phyloP scores from a whole-genome alignment of 139 green algal species.

The Micromonas pusilla region DNA sequence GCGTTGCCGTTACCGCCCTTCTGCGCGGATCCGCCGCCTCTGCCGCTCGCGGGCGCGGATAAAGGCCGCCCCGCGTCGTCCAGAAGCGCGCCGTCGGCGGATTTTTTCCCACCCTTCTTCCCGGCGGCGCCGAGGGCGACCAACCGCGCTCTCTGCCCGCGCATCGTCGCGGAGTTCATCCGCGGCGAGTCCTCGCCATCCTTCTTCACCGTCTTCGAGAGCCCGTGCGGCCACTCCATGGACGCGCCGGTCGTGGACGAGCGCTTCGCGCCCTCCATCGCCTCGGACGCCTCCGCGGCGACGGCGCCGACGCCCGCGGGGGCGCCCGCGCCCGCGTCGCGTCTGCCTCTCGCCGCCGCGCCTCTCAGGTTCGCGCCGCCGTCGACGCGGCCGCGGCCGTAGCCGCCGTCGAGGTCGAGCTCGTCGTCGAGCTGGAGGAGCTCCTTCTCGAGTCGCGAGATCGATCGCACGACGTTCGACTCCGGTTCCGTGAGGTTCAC shows the following conservation, averaged over 20 bases:
- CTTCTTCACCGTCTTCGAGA: slow-evolving; percentile 10
- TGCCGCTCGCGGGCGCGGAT: background rate
- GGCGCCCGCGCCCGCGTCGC: background rate
- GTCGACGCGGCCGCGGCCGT: background rate
- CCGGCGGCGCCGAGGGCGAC: background rate
- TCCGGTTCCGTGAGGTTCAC: background rate
- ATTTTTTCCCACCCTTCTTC: background rate
- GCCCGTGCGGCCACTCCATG: background rate
- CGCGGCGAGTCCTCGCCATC: slow-evolving; percentile 1
- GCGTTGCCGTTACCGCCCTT: background rate
- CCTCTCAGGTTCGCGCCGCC: background rate
- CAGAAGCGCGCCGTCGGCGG: background rate
- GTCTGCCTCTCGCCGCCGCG: background rate
- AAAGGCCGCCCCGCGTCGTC: background rate
- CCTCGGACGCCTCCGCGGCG: background rate
- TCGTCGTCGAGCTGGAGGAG: slow-evolving; percentile 1
- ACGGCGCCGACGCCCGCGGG: background rate
- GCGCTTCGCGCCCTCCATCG: background rate
- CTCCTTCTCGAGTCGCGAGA: background rate
- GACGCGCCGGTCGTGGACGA: background rate
- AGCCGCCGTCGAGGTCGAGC: background rate
- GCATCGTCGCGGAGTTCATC: background rate
- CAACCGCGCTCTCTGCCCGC: background rate
- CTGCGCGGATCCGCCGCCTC: background rate
- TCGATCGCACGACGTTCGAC: too few species aligned